phyloP scores from a whole-genome alignment of 2,329 filamentous ascomycete species.

The Arachnopeziza araneosa region DNA sequence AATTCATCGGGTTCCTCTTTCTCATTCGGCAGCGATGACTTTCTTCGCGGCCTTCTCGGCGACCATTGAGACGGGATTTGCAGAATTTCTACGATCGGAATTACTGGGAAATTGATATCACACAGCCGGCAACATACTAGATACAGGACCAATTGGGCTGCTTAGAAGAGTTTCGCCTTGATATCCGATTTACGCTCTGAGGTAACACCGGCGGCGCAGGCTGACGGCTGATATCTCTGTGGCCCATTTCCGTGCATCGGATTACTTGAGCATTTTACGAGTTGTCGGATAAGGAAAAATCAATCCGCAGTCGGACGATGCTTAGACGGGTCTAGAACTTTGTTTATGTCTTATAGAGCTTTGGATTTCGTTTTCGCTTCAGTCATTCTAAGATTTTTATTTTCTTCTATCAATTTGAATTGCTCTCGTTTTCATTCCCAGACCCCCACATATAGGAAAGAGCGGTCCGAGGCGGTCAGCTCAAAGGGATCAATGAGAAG shows the following conservation, averaged over 20 bases:
- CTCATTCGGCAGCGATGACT: slow-evolving; percentile 48
- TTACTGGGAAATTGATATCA: slow-evolving; percentile 24
- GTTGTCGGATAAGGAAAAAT: not conserved
- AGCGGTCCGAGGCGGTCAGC: not conserved
- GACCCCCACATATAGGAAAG: not conserved
- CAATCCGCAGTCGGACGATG: not conserved
- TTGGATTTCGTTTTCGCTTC: not conserved
- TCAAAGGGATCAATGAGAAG: not conserved
- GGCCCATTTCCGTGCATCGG: not conserved
- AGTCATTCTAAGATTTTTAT: not conserved
- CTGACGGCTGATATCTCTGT: not conserved
- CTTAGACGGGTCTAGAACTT: not conserved
- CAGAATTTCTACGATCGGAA: slow-evolving; percentile 42
- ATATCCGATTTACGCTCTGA: not conserved
- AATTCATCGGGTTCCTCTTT: slow-evolving; percentile 47
- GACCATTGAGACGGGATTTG: slow-evolving; percentile 51
- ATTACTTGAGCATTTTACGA: not conserved
- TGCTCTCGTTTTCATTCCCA: not conserved
- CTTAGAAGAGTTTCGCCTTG: not conserved
- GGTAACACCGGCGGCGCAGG: not conserved
- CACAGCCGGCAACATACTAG: not conserved
- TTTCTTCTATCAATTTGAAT: not conserved
- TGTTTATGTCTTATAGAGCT: not conserved
- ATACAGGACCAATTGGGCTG: not conserved
- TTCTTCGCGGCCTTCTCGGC: slow-evolving; percentile 55